These are phyloP conservation scores for Cadophora sp. DNA, from an alignment of 2,329 filamentous ascomycete species.

Conservation along the genomic window DNA sequence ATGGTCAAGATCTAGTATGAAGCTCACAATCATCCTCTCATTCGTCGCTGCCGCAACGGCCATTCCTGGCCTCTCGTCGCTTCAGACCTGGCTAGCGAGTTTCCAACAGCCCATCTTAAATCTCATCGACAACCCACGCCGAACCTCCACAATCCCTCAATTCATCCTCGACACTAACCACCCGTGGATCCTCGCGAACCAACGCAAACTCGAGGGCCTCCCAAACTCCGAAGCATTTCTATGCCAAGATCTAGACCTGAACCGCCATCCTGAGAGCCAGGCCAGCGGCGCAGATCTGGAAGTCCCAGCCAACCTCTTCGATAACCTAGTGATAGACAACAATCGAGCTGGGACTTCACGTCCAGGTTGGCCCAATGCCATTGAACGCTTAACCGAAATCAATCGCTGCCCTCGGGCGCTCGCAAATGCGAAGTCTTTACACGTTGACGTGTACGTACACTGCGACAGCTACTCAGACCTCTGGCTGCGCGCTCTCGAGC, in stretches of 20 bases:
- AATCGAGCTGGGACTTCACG: conserved; percentile 11
- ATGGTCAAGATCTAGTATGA: not conserved
- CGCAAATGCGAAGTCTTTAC: conserved; percentile 10
- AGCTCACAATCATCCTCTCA: not conserved
- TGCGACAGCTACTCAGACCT: not conserved
- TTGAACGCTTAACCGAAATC: conserved; percentile 21
- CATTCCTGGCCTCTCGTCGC: conserved; percentile 11
- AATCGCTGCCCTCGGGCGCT: conserved; percentile 17
- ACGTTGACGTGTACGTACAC: conserved; percentile 21
- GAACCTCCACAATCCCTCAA: conserved; percentile 21
- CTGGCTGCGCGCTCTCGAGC: conserved; percentile 11
- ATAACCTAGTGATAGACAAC: conserved; percentile 16
- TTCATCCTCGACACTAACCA: conserved; percentile 24
- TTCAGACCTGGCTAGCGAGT: conserved; percentile 21
- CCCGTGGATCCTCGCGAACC: conserved; percentile 23
- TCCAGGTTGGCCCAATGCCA: conserved; percentile 24
- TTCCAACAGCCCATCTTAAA: conserved; percentile 22
- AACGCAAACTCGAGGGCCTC: conserved; percentile 21
- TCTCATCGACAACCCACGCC: conserved; percentile 22
- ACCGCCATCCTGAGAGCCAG: not conserved
- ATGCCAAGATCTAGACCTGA: not conserved
- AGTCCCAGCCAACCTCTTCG: conserved; percentile 16
- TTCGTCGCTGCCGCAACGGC: conserved; percentile 10
- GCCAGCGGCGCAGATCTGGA: conserved; percentile 1
- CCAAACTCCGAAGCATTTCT: conserved; percentile 20